These are phyloP conservation scores for Polychaeton citri DNA, from an alignment of 2,329 filamentous ascomycete genomes.

Conservation along the genomic window DNA sequence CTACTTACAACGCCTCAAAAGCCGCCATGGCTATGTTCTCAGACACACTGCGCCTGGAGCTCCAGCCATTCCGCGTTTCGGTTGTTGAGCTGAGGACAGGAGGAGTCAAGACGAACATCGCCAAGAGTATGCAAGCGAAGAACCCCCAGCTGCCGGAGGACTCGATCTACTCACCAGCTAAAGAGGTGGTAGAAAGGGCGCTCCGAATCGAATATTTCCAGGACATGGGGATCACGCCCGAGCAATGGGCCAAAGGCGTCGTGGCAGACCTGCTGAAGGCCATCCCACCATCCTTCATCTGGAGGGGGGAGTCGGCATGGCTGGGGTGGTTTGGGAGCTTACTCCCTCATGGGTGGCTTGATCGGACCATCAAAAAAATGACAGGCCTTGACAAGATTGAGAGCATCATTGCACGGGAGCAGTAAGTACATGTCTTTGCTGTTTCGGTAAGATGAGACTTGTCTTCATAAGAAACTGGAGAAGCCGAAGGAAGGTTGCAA, in stretches of 20 bases:
- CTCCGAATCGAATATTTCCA: too few relatives aligned
- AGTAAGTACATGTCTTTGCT: too few relatives aligned
- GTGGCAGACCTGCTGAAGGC: conserved; percentile 1
- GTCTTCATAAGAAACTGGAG: too few relatives aligned
- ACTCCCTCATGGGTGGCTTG: too few relatives aligned
- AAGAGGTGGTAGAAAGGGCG: conserved; percentile 4
- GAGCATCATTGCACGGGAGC: too few relatives aligned
- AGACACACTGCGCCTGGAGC: conserved; percentile 10
- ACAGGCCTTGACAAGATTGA: too few relatives aligned
- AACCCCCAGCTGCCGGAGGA: conserved; percentile 4
- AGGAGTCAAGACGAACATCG: conserved; percentile 3
- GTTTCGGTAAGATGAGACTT: too few relatives aligned
- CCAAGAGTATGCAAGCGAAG: too few relatives aligned
- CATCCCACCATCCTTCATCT: not conserved
- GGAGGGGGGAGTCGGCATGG: not conserved
- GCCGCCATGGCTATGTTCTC: conserved; percentile 8
- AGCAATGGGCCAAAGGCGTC: conserved; percentile 1
- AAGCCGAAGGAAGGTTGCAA: too few relatives aligned
- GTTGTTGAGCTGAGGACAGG: conserved; percentile 12
- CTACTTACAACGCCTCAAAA: conserved; percentile 18
- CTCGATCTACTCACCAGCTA: conserved; percentile 4
- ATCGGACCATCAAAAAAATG: too few relatives aligned
- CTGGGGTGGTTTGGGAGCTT: not conserved
- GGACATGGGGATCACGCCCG: conserved; percentile 4
- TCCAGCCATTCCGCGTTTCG: conserved; percentile 10